Conservation (phyloP, 1,284 basidiomycete species). For the Bjerkandera adusta region DNA sequence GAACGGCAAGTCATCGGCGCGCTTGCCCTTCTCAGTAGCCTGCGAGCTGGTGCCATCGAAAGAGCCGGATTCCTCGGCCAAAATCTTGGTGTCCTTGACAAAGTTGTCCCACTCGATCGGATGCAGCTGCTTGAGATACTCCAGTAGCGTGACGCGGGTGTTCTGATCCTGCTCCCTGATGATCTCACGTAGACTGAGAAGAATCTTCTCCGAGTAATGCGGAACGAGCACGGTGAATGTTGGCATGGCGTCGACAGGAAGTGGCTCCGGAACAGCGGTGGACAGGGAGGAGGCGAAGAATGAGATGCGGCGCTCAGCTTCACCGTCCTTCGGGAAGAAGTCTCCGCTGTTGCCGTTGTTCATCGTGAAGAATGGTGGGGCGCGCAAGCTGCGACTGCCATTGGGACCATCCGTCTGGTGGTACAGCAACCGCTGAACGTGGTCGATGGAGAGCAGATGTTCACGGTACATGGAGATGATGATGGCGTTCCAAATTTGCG, state of each 20-base stretch:
- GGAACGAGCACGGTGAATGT: constrained; percentile 96
- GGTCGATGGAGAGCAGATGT: constrained; percentile 92
- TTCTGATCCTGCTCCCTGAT: constrained; percentile 96
- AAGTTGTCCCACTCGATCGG: constrained; percentile 99
- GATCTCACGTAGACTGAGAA: constrained; percentile 92
- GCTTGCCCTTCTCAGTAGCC: constrained; percentile 72
- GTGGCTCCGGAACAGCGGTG: constrained; percentile 87
- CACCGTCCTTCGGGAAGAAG: constrained; percentile 93
- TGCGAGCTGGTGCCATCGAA: constrained; percentile 54
- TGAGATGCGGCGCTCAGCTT: constrained; percentile 93
- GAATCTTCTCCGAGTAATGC: constrained; percentile 96
- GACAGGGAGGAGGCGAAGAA: constrained; percentile 97
- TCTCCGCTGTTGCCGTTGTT: constrained; percentile 78
- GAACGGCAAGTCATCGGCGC: constrained; percentile 95
- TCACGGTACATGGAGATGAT: constrained; percentile 99
- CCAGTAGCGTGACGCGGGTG: constrained; percentile 91
- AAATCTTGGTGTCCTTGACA: constrained; percentile 99
- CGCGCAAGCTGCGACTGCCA: constrained; percentile 86
- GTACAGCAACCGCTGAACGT: constrained; percentile 91
- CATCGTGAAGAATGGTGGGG: constrained; percentile 94
- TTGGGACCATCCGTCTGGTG: constrained; percentile 89
- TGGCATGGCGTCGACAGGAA: constrained; percentile 95
- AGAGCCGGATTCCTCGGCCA: constrained; percentile 84
- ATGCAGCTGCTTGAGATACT: constrained; percentile 98
- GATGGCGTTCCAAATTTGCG: constrained; percentile 97